These are phyloP conservation scores for Lentinula sp. DNA, from an alignment of 768 basidiomycete genomes.

Conservation along the genomic window DNA sequence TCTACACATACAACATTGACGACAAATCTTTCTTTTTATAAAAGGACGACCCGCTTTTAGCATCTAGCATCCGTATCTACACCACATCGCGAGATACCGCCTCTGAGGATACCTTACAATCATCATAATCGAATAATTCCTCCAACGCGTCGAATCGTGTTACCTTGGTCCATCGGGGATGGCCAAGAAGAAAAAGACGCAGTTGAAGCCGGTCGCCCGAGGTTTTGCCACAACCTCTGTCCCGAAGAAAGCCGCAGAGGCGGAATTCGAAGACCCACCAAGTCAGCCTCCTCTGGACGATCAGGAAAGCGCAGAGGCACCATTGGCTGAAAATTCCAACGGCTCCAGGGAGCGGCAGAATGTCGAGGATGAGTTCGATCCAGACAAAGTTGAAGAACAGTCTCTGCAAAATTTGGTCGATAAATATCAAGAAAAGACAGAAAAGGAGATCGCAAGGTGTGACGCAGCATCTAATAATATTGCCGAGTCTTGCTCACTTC, in stretches of 20 bases:
- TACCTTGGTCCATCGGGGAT: conserved; percentile 31
- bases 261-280: conserved; percentile 15
- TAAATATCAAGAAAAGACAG: conserved; percentile 79
- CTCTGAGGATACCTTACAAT: background rate
- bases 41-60: background rate
- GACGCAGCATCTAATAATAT: background rate
- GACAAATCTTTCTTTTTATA: background rate
- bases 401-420: conserved; percentile 72
- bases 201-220: conserved; percentile 66
- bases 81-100: background rate
- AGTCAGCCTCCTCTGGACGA: conserved; percentile 15
- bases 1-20: background rate
- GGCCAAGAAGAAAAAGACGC: conserved; percentile 85
- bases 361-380: conserved; percentile 23
- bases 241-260: conserved; percentile 59
- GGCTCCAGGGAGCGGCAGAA: conserved; percentile 4
- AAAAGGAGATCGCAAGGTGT: conserved; percentile 66
- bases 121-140: background rate
- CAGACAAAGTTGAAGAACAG: conserved; percentile 42
- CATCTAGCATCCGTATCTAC: background rate
- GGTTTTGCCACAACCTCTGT: conserved; percentile 82
- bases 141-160: background rate
- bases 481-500: background rate
- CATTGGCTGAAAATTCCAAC: background rate
- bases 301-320: conserved; percentile 12